These are phyloP conservation scores for Nitzschia sp. DNA, from an alignment of 108 stramenopile genomes.

Conservation along the genomic window DNA sequence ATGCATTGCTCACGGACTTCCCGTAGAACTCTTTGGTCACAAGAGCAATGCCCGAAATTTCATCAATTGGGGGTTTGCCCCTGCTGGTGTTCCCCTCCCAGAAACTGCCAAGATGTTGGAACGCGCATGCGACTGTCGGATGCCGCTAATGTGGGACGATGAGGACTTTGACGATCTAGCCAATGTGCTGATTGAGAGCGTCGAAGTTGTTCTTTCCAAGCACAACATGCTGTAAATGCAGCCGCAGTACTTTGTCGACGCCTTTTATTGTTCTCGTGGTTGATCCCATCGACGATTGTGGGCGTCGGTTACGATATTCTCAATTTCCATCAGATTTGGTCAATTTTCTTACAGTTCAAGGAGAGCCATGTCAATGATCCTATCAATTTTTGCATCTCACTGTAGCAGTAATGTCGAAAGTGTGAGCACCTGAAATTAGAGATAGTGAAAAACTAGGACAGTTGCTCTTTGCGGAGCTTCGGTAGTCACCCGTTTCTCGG, in stretches of 20 bases:
- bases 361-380: background rate
- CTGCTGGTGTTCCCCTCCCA: slow-evolving; percentile 79
- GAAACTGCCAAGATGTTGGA: slow-evolving; percentile 81
- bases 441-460: too few species aligned
- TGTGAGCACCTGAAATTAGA: too few species aligned
- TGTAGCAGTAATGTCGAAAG: too few species aligned
- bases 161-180: slow-evolving; percentile 83
- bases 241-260: too few species aligned
- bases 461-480: too few species aligned
- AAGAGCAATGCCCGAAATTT: slow-evolving; percentile 88
- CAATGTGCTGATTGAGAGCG: slow-evolving; percentile 69
- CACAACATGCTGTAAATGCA: slow-evolving; percentile 29
- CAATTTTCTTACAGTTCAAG: background rate
- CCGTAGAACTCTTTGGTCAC: slow-evolving; percentile 88
- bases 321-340: background rate
- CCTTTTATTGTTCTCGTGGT: background rate
- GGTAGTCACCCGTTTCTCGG: too few species aligned
- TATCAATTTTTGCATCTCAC: too few species aligned
- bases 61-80: slow-evolving; percentile 90
- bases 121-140: slow-evolving; percentile 83
- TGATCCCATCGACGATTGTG: background rate
- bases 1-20: slow-evolving; percentile 74
- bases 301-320: background rate
- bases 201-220: slow-evolving; percentile 59
- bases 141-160: slow-evolving; percentile 91